A percentile compares a stretch with the other conserved stretches of the same genome.
phyloP scores from a whole-genome alignment of 176 grass and related monocot species.

The Juncus effusus region DNA sequence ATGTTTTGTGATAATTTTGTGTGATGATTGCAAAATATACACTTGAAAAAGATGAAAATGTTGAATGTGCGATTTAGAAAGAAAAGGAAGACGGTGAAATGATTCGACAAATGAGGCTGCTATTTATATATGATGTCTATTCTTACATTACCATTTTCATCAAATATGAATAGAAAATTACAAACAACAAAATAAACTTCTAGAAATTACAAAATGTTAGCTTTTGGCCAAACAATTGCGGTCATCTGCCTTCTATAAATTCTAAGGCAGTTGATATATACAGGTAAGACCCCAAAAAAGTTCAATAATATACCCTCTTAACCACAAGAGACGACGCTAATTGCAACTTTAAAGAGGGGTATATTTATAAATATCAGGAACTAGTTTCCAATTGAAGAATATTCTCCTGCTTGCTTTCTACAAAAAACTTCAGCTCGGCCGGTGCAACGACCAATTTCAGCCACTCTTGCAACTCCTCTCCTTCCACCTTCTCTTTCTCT shows the following conservation, averaged over 20 bases:
- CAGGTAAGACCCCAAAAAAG: neutral
- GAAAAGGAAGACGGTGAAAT: too few relatives aligned
- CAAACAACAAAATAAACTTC: neutral
- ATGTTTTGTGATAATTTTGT: too few relatives aligned
- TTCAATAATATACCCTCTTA: conserved; percentile 23
- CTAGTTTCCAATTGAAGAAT: conserved; percentile 58
- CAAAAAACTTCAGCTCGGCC: conserved; percentile 63
- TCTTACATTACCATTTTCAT: conserved; percentile 5
- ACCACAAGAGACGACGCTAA: neutral
- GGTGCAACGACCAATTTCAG: conserved; percentile 86
- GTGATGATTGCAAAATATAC: too few relatives aligned
- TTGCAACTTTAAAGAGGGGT: neutral
- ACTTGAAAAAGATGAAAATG: too few relatives aligned
- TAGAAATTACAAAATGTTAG: conserved; percentile 16
- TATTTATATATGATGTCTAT: too few relatives aligned
- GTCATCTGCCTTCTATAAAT: conserved; percentile 18
- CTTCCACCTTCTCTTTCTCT: conserved; percentile 99
- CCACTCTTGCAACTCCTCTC: conserved; percentile 95
- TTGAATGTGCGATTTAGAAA: too few relatives aligned
- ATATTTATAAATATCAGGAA: conserved; percentile 33
- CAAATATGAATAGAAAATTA: conserved; percentile 9
- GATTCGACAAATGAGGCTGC: too few relatives aligned
- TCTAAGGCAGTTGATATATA: conserved; percentile 29
- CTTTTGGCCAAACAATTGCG: neutral
- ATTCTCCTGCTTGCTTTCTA: conserved; percentile 55